Evolutionary conservation across 2,329 filamentous ascomycete species (phyloP).

Genomic region (Talaromyces marneffei): DNA sequence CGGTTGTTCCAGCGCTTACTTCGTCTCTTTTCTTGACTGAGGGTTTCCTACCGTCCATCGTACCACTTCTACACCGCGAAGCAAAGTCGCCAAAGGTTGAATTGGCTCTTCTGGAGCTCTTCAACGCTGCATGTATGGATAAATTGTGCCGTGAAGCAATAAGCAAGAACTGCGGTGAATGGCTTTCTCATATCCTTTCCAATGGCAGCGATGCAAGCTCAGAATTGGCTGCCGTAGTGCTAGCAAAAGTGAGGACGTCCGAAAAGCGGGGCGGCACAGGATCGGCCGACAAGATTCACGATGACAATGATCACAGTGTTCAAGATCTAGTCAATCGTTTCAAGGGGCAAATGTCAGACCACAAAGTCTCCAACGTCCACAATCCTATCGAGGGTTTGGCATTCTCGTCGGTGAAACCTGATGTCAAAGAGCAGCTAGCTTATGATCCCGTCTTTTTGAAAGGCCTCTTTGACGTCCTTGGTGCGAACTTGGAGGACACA

Average conservation of each 20-base stretch:
- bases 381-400: conserved; percentile 85
- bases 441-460: conserved; percentile 63
- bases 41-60: conserved; percentile 73
- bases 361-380: conserved; percentile 53
- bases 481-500: conserved; percentile 53
- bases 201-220: conserved; percentile 56
- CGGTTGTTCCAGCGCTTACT: conserved; percentile 70
- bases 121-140: conserved; percentile 88
- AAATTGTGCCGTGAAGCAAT: conserved; percentile 75
- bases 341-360: conserved; percentile 42
- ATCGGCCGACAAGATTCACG: conserved; percentile 29
- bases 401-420: conserved; percentile 80
- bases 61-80: conserved; percentile 68
- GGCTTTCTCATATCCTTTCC: conserved; percentile 78
- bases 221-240: conserved; percentile 61
- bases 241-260: conserved; percentile 56
- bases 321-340: conserved; percentile 52
- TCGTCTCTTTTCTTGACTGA: conserved; percentile 79
- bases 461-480: conserved; percentile 53
- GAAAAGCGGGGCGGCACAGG: conserved; percentile 26
- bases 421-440: conserved; percentile 74
- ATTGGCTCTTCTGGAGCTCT: conserved; percentile 76
- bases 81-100: conserved; percentile 83
- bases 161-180: conserved; percentile 74
- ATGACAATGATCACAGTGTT: conserved; percentile 40